A percentile compares a stretch with the other conserved stretches of the same genome.
These are phyloP conservation scores for Phoenix dactylifera DNA, from an alignment of 176 grass and related monocot genomes.

Conservation along the genomic window DNA sequence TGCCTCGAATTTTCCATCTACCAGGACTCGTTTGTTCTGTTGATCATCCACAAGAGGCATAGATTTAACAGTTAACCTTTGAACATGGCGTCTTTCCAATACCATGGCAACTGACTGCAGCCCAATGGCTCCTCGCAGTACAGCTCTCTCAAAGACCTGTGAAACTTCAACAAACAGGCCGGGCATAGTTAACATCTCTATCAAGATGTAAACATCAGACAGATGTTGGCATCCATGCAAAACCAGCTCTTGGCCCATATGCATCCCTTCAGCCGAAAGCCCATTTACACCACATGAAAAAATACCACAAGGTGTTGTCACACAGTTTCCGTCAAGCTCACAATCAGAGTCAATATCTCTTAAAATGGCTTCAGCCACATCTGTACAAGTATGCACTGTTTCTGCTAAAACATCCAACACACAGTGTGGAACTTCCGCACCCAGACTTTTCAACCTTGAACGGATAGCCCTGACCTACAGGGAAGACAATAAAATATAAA, in stretches of 20 bases:
- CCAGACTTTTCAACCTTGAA: slow-evolving; percentile 61
- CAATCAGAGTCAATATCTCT: slow-evolving; percentile 72
- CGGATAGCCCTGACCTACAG: slow-evolving; percentile 53
- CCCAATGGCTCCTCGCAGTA: slow-evolving; percentile 51
- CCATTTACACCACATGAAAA: slow-evolving; percentile 23
- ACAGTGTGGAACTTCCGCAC: slow-evolving; percentile 60
- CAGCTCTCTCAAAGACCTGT: slow-evolving; percentile 63
- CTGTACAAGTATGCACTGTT: slow-evolving; percentile 56
- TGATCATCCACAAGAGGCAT: slow-evolving; percentile 52
- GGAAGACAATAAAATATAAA: slow-evolving; percentile 3
- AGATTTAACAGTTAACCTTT: slow-evolving; percentile 39
- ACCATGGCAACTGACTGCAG: slow-evolving; percentile 69
- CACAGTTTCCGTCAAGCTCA: slow-evolving; percentile 42
- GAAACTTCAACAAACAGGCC: slow-evolving; percentile 65
- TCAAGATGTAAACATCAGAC: slow-evolving; percentile 77
- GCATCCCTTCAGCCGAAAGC: slow-evolving; percentile 58
- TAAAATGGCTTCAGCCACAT: slow-evolving; percentile 71
- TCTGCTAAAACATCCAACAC: slow-evolving; percentile 75
- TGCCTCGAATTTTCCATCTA: slow-evolving; percentile 50
- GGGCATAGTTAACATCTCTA: slow-evolving; percentile 80
- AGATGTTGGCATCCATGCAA: slow-evolving; percentile 47
- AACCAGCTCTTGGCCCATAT: slow-evolving; percentile 50
- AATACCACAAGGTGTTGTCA: slow-evolving; percentile 34
- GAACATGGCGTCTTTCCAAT: slow-evolving; percentile 78
- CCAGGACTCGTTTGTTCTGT: slow-evolving; percentile 38